phyloP scores from a whole-genome alignment of 1,284 basidiomycete species.

The Grifola frondosa region DNA sequence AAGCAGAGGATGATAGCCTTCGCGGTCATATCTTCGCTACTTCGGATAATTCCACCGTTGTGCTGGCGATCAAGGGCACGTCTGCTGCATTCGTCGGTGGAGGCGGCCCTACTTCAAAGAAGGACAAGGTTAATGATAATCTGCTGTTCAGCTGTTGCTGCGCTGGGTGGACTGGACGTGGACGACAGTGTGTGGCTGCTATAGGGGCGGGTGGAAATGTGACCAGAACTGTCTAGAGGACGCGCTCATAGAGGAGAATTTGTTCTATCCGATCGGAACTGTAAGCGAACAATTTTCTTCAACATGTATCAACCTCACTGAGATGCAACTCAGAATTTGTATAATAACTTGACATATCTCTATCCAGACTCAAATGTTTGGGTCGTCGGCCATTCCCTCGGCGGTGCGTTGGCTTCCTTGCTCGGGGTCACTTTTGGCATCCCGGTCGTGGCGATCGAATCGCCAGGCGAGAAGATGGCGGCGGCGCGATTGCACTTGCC shows the following conservation, averaged over 20 bases:
- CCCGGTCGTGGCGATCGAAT: conserved; percentile 88
- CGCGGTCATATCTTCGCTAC: conserved; percentile 90
- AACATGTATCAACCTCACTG: too few species aligned
- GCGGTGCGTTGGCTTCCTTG: conserved; percentile 85
- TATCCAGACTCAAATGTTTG: conserved; percentile 94
- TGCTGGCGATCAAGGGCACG: conserved; percentile 94
- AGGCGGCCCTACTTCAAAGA: conserved; percentile 83
- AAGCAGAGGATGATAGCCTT: conserved; percentile 82
- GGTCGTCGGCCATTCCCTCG: conserved; percentile 88
- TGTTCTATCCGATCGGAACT: conserved; percentile 87
- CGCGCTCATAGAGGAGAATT: conserved; percentile 77
- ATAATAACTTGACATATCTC: conserved; percentile 91
- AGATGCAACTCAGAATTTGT: conserved; percentile 75
- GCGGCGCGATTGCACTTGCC: conserved; percentile 88
- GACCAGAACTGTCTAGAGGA: conserved; percentile 81
- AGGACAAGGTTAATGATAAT: conserved; percentile 96
- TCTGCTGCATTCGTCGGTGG: conserved; percentile 78
- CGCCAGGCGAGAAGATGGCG: conserved; percentile 89
- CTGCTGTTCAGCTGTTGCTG: conserved; percentile 98
- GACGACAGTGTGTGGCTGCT: conserved; percentile 94
- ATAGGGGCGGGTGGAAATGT: conserved; percentile 81
- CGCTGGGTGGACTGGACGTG: conserved; percentile 93
- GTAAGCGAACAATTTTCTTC: too few species aligned
- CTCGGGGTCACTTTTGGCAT: conserved; percentile 91
- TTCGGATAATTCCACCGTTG: conserved; percentile 80